A percentile compares a stretch with the other conserved stretches of the same genome.
Conservation (phyloP, 1,139 yeast genomes). For the Barnettozyma hawaiiensis region DNA sequence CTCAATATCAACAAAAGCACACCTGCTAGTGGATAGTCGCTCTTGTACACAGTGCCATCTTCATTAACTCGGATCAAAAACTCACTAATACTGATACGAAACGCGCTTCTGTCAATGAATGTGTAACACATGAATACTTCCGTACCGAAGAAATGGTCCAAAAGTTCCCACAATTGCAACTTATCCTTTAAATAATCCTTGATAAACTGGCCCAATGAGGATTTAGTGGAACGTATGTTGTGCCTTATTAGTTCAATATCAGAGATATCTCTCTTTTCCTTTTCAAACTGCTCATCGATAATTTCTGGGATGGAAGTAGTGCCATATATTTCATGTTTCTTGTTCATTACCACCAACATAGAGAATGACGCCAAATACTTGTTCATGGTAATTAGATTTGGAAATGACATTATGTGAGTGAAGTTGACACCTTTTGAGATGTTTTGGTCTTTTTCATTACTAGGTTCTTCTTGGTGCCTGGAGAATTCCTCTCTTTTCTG, state of each 20-base stretch:
- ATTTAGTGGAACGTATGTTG: background rate
- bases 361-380: constrained; percentile 3
- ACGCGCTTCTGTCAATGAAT: constrained; percentile 2
- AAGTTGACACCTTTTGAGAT: constrained; percentile 1
- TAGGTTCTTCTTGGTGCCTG: background rate
- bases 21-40: background rate
- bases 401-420: constrained; percentile 3
- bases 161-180: constrained; percentile 1
- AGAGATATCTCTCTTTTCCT: constrained; percentile 4
- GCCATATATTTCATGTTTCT: background rate
- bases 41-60: background rate
- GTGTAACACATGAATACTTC: constrained; percentile 5
- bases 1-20: constrained; percentile 3
- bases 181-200: constrained; percentile 2
- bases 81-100: constrained; percentile 2
- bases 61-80: constrained; percentile 1
- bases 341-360: background rate
- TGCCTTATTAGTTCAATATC: constrained; percentile 7
- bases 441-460: background rate
- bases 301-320: background rate
- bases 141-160: constrained; percentile 9
- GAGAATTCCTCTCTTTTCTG: background rate
- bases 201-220: background rate
- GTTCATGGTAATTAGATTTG: constrained; percentile 3
- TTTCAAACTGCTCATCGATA: constrained; percentile 5